These are phyloP conservation scores for Fraxinus quadrangulata DNA, from an alignment of 257 asterid genomes.

Conservation along the genomic window DNA sequence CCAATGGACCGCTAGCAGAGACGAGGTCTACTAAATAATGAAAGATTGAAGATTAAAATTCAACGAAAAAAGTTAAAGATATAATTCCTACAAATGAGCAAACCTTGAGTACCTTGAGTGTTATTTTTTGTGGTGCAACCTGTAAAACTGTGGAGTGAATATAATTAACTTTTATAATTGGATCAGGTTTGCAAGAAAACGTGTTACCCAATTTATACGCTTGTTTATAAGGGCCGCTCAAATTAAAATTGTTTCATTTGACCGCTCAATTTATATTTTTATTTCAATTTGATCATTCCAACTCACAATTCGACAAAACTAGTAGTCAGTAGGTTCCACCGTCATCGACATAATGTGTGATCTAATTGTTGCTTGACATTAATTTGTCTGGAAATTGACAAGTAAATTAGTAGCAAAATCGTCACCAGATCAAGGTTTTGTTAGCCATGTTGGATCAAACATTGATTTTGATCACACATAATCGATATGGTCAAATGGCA, in stretches of 20 bases:
- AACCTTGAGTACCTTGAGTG: no score
- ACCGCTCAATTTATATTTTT: background rate
- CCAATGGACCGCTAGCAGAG: no score
- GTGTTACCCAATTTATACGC: background rate
- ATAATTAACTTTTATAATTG: background rate
- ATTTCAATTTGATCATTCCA: background rate
- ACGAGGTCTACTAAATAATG: no score
- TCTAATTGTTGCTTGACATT: background rate
- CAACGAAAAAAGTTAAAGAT: no score
- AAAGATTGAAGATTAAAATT: no score
- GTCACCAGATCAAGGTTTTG: no score
- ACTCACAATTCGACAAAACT: no score
- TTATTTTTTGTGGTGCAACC: no score
- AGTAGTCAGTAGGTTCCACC: background rate
- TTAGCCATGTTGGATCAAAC: background rate
- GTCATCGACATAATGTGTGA: background rate
- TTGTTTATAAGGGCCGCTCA: background rate
- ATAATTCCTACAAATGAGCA: no score
- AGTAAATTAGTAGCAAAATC: background rate
- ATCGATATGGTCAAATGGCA: background rate
- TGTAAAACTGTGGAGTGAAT: no score
- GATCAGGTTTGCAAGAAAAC: background rate
- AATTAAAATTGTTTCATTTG: background rate
- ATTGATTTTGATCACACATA: background rate
- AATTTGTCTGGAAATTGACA: no score